Evolutionary conservation across 2,329 filamentous ascomycete species (phyloP).

Genomic region (Scytalidium sp.): DNA sequence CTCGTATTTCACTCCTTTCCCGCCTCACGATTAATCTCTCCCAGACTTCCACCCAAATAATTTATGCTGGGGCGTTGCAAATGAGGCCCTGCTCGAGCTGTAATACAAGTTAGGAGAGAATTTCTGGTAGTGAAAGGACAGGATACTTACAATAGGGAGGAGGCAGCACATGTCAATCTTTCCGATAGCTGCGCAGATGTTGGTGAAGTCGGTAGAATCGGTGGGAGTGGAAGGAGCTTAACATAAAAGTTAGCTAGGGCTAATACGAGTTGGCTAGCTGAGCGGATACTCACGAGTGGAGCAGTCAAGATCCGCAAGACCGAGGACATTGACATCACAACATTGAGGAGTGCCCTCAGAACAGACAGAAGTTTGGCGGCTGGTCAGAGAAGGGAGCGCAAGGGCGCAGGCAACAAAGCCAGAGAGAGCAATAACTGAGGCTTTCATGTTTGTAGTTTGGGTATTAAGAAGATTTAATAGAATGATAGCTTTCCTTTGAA

Average conservation of each 20-base stretch:
- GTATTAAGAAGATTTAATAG: constrained; percentile 5
- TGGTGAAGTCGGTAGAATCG: constrained; percentile 36
- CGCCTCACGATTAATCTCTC: too few species aligned
- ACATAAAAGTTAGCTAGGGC: constrained; percentile 3
- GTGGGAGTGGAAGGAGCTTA: constrained; percentile 34
- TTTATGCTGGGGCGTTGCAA: constrained; percentile 26
- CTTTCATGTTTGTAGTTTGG: constrained; percentile 16
- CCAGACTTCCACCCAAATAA: too few species aligned
- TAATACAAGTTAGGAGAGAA: background rate
- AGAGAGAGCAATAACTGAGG: constrained; percentile 16
- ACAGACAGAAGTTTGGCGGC: constrained; percentile 38
- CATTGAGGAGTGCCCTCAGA: constrained; percentile 46
- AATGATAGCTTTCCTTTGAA: constrained; percentile 3
- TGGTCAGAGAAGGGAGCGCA: constrained; percentile 24
- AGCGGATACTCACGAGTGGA: constrained; percentile 40
- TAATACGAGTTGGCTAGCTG: background rate
- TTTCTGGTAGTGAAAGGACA: background rate
- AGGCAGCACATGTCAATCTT: constrained; percentile 50
- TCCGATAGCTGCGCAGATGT: constrained; percentile 21
- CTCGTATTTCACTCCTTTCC: too few species aligned
- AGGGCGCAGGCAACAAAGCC: constrained; percentile 24
- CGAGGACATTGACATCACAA: constrained; percentile 60
- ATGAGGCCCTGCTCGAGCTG: constrained; percentile 29
- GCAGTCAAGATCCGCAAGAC: constrained; percentile 56
- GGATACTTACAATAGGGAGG: constrained; percentile 40